phyloP scores from a whole-genome alignment of 129 eudicot species.

The Artemisia argyi region DNA sequence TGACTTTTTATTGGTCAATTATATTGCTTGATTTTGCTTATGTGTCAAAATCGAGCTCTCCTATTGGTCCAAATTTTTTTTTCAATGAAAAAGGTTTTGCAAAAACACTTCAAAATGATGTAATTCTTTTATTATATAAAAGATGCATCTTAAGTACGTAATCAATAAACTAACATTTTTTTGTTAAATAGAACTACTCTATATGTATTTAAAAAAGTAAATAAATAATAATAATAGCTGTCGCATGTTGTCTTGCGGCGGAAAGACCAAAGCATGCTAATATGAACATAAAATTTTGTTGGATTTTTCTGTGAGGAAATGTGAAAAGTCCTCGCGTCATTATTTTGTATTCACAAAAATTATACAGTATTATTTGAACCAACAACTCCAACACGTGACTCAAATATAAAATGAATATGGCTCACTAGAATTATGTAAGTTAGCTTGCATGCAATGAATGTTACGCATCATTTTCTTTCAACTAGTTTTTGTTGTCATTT shows the following conservation, averaged over 20 bases:
- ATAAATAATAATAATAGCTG: too few species aligned
- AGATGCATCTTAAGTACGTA: background rate
- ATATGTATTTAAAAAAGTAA: background rate
- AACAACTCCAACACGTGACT: background rate
- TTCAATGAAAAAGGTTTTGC: too few species aligned
- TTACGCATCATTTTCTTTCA: too few species aligned
- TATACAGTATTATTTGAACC: background rate
- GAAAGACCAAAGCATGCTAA: constrained; percentile 4
- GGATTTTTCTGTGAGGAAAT: background rate
- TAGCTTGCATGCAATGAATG: background rate
- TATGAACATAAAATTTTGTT: background rate
- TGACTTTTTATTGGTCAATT: too few species aligned
- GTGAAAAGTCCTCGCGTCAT: background rate
- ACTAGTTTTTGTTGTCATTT: too few species aligned
- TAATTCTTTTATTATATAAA: too few species aligned
- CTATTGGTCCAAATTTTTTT: too few species aligned
- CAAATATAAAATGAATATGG: background rate
- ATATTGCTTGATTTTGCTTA: too few species aligned
- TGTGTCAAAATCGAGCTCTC: too few species aligned
- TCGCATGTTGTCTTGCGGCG: constrained; percentile 13
- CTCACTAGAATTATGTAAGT: background rate
- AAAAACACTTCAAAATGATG: too few species aligned
- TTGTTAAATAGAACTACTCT: background rate
- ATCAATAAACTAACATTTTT: background rate
- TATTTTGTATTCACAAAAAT: background rate